Evolutionary conservation across 257 asterid species (phyloP).

Genomic region (Galeopsis tetrahit): DNA sequence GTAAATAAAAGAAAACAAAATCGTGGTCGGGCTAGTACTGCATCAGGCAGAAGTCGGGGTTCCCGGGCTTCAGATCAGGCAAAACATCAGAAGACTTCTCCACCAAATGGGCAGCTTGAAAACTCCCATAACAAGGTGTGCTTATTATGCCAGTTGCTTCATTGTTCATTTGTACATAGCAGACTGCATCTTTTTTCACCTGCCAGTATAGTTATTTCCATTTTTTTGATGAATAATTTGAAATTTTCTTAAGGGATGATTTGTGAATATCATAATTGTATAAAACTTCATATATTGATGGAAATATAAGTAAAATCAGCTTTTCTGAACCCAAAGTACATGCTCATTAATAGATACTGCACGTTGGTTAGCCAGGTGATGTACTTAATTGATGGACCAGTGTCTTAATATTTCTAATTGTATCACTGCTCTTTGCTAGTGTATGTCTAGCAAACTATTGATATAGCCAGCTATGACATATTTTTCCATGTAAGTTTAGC

Average conservation of each 20-base stretch:
- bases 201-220: conserved; percentile 20
- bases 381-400: background rate
- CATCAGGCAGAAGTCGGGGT: conserved; percentile 89
- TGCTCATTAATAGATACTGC: background rate
- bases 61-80: conserved; percentile 65
- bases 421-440: conserved; percentile 1
- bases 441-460: background rate
- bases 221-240: background rate
- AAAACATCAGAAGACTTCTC: conserved; percentile 49
- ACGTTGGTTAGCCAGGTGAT: background rate
- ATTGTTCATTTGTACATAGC: conserved; percentile 10
- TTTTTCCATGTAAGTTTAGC: background rate
- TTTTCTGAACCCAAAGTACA: conserved; percentile 10
- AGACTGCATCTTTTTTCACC: conserved; percentile 27
- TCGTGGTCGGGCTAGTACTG: conserved; percentile 70
- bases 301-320: conserved; percentile 3
- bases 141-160: conserved; percentile 28
- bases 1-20: conserved; percentile 67
- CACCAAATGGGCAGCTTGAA: conserved; percentile 68
- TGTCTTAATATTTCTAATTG: conserved; percentile 4
- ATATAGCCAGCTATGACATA: conserved; percentile 1
- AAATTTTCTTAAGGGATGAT: conserved; percentile 2
- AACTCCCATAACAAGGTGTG: conserved; percentile 63
- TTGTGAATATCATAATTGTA: background rate
- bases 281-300: background rate